Evolutionary conservation across 208 protist species (phyloP), one percentile per base, ranked within the genome.

Genomic region (Trypanosoma mega): DNA sequence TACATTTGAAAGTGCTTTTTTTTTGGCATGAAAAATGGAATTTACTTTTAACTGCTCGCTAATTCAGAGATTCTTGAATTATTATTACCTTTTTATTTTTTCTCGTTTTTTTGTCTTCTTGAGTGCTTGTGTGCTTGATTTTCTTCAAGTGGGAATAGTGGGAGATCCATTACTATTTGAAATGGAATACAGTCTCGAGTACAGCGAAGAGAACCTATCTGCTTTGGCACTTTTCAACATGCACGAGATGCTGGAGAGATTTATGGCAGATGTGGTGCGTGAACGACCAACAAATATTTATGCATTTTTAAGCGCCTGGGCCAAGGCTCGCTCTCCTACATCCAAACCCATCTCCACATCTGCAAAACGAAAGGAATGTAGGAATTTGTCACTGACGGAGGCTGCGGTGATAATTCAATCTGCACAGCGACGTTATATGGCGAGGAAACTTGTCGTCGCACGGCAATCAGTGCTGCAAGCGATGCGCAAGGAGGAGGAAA

Each of bases 261-360:
- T 76, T 16, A 62, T 73, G 12, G 54, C 43, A 31, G 74, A 75
- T 7, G 57, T 58, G 29, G 57, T 80, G 3, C 48, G 53, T 1
- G 24, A 69, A 49, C 61, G 76, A 27, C 81, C 81, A 7, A 46
- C 59, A 21, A 46, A 82, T 49, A 60, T 88, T 4, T 69, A 78
- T 14, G 50, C 44, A 24, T 88, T 76, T 61, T 63, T 88, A 58
- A 52, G 34, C 9, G 16, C 41, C 4, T 88, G 81, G 81, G 81
- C 74, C 2, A 63, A 20, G 30, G 51, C 56, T 44, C 62, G 46
- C 7, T 60, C 34, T 12, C 34, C 34, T 12, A 39, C 34, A 12
- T 39, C 12, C 6, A n/a, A n/a, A n/a, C n/a, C n/a, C n/a, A n/a
- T n/a, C 33, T 3, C 11, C 23, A n/a, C 44, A 67, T n/a, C n/a